phyloP scores from a whole-genome alignment of 345 rosid genomes.

The Arabidopsis arenosa region DNA sequence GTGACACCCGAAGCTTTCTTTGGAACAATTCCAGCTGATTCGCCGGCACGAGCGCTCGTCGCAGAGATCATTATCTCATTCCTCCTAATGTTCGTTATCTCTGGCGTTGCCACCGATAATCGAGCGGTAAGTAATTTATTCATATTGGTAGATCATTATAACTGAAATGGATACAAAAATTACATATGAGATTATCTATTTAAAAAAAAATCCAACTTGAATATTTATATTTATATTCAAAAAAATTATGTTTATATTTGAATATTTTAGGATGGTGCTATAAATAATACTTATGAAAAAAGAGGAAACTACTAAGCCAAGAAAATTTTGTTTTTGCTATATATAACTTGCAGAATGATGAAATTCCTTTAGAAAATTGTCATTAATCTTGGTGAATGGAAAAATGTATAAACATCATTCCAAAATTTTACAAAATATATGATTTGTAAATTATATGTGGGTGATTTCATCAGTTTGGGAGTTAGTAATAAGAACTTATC shows the following conservation, averaged over 20 bases:
- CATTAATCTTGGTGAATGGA: not conserved
- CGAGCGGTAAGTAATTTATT: conserved; percentile 48
- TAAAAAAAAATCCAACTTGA: no score
- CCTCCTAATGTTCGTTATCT: conserved; percentile 73
- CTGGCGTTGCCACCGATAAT: conserved; percentile 54
- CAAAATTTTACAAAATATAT: not conserved
- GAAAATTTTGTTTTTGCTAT: not conserved
- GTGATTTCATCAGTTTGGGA: not conserved
- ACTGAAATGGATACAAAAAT: not conserved
- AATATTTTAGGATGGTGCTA: not conserved
- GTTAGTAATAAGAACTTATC: not conserved
- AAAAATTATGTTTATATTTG: not conserved
- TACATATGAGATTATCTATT: not conserved
- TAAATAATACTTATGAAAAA: not conserved
- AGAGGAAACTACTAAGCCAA: not conserved
- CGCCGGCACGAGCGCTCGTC: conserved; percentile 54
- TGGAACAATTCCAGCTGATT: conserved; percentile 66
- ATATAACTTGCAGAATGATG: not conserved
- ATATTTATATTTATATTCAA: no score
- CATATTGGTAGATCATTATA: not conserved
- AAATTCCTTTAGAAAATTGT: not conserved
- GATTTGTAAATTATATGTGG: not conserved
- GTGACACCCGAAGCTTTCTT: conserved; percentile 57
- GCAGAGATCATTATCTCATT: conserved; percentile 67
- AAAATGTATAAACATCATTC: not conserved